Evolutionary conservation across 2,329 filamentous ascomycete genomes (phyloP).

Genomic region (Aspergillus latus): DNA sequence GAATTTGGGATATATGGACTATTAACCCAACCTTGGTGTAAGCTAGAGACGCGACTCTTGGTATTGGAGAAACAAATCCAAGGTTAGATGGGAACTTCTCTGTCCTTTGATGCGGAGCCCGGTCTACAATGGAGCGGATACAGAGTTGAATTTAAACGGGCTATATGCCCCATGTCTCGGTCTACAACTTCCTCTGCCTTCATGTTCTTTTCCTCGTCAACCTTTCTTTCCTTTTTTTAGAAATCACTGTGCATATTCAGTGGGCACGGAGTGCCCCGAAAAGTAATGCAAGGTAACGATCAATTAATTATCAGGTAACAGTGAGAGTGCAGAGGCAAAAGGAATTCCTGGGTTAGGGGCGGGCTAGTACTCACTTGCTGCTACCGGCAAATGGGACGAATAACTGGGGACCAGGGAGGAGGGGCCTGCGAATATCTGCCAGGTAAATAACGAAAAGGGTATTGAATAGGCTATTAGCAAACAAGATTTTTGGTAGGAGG

Average conservation of each 20-base stretch:
- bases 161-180: background rate
- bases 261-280: constrained; percentile 25
- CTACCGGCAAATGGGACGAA: background rate
- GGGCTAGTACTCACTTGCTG: background rate
- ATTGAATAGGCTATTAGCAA: constrained; percentile 1
- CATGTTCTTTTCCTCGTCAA: background rate
- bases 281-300: constrained; percentile 24
- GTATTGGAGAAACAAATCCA: background rate
- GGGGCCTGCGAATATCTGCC: background rate
- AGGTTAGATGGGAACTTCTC: background rate
- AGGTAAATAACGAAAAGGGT: background rate
- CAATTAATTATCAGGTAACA: constrained; percentile 12
- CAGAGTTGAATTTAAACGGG: constrained; percentile 10
- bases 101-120: background rate
- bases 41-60: background rate
- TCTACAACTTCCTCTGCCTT: background rate
- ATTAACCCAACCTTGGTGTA: background rate
- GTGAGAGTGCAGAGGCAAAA: constrained; percentile 21
- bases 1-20: too few species aligned
- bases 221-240: background rate
- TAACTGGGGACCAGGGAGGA: constrained; percentile 3
- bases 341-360: constrained; percentile 23
- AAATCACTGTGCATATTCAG: constrained; percentile 24
- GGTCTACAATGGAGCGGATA: constrained; percentile 2
- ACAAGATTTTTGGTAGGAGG: background rate